These are phyloP conservation scores for Stygiomarasmius scandens DNA, from an alignment of 1,284 basidiomycete genomes.

Conservation along the genomic window DNA sequence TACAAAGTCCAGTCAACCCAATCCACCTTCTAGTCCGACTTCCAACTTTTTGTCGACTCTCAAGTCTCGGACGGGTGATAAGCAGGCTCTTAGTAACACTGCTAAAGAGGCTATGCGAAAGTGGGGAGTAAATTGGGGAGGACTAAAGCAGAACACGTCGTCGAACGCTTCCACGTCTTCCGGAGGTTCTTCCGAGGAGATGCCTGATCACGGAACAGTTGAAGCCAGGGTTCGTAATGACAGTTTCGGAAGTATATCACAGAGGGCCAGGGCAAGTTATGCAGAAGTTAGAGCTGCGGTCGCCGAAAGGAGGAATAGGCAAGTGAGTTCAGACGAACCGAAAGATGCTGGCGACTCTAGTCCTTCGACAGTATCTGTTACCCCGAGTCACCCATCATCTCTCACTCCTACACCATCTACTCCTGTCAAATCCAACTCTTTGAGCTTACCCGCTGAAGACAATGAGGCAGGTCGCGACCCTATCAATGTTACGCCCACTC, in stretches of 20 bases:
- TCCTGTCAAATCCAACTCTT: background rate
- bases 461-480: background rate
- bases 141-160: constrained; percentile 56
- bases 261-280: constrained; percentile 57
- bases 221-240: constrained; percentile 38
- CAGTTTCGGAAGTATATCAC: constrained; percentile 29
- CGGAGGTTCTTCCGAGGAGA: constrained; percentile 37
- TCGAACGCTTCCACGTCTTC: constrained; percentile 18
- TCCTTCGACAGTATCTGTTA: constrained; percentile 8
- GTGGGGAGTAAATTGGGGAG: constrained; percentile 83
- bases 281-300: constrained; percentile 74
- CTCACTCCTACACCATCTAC: background rate
- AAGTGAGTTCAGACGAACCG: constrained; percentile 23
- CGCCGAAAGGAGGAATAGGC: constrained; percentile 58
- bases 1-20: background rate
- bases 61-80: constrained; percentile 78
- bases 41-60: constrained; percentile 69
- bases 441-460: background rate
- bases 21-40: constrained; percentile 38
- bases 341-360: constrained; percentile 13
- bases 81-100: constrained; percentile 77
- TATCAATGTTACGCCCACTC: background rate
- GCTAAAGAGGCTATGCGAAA: constrained; percentile 87
- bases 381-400: background rate
- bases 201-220: constrained; percentile 44